Evolutionary conservation across 176 grass and related monocot species (phyloP), one percentile per base, ranked within the genome.

Genomic region (Eleusine coracana): DNA sequence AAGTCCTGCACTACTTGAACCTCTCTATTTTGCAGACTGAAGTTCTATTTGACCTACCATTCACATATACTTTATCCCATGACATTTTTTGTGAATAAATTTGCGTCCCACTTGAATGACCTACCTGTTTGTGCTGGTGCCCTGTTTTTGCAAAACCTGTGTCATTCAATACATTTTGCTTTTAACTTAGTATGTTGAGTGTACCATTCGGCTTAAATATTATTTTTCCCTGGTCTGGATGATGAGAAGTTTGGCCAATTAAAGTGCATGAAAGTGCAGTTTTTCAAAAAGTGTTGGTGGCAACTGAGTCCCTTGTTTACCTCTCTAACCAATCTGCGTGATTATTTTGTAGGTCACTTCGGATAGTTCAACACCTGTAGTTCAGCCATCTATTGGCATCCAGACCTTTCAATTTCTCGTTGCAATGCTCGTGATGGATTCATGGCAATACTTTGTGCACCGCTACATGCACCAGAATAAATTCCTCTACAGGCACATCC

Each of bases 381-480:
- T 81, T 46, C 94, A 97, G 58, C 94, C 89, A 70, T 48, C 92
- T 78, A 74, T 97, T 4, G 39, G 62, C 1, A n/a, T 92, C 71
- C 94, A 94, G 70, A 71, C 84, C 23, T 87, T 92, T 61, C 92
- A 97, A 51, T 85, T 97, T 79, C n/a, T 92, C 23, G 45, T 94
- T 28, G 94, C 94, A 46, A 97, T 97, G 94, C 49, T 97, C 5
- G 72, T 97, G 69, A 97, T 97, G 94, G 94, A 94, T 54, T 68
- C 85, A 69, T 97, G 94, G 94, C 92, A 97, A 29, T 97, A 97
- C 68, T 97, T 97, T 29, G 85, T 97, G 76, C 94, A 97, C 86
- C 82, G 91, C 37, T 94, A 94, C 68, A 97, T 97, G 94, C 94
- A 97, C 63, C 89, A 94, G 70, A 97, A 94, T 77, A 97, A 97